Conservation (phyloP, 2,329 filamentous ascomycete species). For the Pyricularia grisea region DNA sequence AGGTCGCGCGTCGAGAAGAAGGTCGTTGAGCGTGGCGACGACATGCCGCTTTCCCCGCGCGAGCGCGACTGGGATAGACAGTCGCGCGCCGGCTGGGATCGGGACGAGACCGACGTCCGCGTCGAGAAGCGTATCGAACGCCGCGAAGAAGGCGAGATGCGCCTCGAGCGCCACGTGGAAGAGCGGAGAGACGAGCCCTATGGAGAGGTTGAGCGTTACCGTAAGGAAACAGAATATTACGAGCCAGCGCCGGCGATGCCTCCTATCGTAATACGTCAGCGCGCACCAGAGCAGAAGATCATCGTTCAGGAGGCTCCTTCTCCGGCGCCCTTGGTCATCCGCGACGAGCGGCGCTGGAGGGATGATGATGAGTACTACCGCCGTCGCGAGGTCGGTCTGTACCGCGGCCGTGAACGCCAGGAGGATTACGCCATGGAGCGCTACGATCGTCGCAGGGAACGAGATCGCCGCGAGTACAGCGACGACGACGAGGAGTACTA, state of each 20-base stretch:
- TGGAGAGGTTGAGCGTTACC: conserved; percentile 47
- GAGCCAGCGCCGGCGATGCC: conserved; percentile 32
- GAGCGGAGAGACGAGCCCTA: conserved; percentile 35
- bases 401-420: conserved; percentile 25
- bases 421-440: conserved; percentile 23
- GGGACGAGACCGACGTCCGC: conserved; percentile 30
- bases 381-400: conserved; percentile 32
- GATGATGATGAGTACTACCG: conserved; percentile 44
- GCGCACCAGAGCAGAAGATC: conserved; percentile 47
- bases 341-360: conserved; percentile 21
- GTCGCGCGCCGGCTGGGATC: conserved; percentile 19
- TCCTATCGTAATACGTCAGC: conserved; percentile 48
- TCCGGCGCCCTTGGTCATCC: conserved; percentile 40
- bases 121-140: conserved; percentile 31
- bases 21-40: conserved; percentile 23
- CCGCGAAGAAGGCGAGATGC: conserved; percentile 39
- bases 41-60: conserved; percentile 13
- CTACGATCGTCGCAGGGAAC: conserved; percentile 18
- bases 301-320: conserved; percentile 48
- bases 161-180: conserved; percentile 43
- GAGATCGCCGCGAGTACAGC: conserved; percentile 24
- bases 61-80: conserved; percentile 24
- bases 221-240: conserved; percentile 55
- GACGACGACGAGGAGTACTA: conserved; percentile 32
- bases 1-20: conserved; percentile 17